phyloP scores from a whole-genome alignment of 2,329 filamentous ascomycete species.

The Seiridium cupressi region DNA sequence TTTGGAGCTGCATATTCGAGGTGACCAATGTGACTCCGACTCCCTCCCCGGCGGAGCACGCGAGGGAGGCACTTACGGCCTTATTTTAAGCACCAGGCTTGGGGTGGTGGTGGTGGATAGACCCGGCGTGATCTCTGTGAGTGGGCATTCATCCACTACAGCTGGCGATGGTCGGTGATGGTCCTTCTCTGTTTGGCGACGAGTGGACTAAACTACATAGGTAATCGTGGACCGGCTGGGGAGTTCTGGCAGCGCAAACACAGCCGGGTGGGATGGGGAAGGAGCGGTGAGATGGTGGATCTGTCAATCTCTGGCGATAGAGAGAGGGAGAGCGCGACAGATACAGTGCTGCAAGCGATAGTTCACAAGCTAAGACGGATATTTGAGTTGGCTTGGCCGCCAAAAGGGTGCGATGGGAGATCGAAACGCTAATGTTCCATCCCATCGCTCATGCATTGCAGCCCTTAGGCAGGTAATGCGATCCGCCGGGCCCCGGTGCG shows the following conservation, averaged over 20 bases:
- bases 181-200: not conserved
- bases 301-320: not conserved
- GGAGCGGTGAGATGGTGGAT: slow-evolving; percentile 2
- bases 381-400: not conserved
- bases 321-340: not conserved
- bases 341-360: not conserved
- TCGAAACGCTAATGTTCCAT: slow-evolving; percentile 8
- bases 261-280: not conserved
- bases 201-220: not conserved
- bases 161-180: not conserved
- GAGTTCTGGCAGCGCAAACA: not conserved
- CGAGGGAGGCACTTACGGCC: not conserved
- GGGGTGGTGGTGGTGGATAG: not conserved
- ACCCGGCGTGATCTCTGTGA: not conserved
- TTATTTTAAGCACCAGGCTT: not conserved
- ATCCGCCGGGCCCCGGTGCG: slow-evolving; percentile 8
- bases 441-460: slow-evolving; percentile 6
- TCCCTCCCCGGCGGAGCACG: not conserved
- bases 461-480: slow-evolving; percentile 10
- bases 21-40: not conserved
- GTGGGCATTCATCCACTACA: not conserved
- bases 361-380: not conserved
- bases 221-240: not conserved
- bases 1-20: not conserved
- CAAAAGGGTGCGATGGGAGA: not conserved